Percentiles rank a stretch among this genome's conserved stretches.
phyloP scores from a whole-genome alignment of 495 filamentous ascomycete genomes.

The Glonium stellatum region DNA sequence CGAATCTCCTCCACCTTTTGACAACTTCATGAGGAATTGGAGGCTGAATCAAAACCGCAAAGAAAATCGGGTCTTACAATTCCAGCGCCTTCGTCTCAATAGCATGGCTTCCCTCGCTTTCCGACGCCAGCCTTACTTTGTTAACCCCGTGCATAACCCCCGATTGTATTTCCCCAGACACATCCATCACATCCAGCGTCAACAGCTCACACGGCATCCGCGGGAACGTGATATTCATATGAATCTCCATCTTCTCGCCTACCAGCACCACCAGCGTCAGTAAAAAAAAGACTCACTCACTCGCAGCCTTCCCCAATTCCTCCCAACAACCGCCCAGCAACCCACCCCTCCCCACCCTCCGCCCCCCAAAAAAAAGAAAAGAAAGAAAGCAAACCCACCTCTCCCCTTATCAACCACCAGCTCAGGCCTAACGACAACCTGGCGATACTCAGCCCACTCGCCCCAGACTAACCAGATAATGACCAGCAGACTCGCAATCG shows the following conservation, averaged over 20 bases:
- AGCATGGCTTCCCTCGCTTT: slow-evolving; percentile 66
- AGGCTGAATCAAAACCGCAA: background rate
- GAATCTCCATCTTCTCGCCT: slow-evolving; percentile 98
- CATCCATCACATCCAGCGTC: slow-evolving; percentile 98
- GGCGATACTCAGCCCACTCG: slow-evolving; percentile 90
- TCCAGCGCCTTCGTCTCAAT: slow-evolving; percentile 68
- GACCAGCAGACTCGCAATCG: slow-evolving; percentile 77
- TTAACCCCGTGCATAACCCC: slow-evolving; percentile 87
- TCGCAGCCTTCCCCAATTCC: background rate
- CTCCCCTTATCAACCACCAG: slow-evolving; percentile 92
- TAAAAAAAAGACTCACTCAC: background rate
- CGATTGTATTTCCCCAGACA: slow-evolving; percentile 90
- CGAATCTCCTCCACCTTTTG: too few relatives aligned
- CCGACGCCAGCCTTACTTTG: slow-evolving; percentile 72
- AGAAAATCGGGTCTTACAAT: slow-evolving; percentile 48
- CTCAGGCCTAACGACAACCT: slow-evolving; percentile 81
- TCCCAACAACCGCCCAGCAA: background rate
- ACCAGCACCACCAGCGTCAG: slow-evolving; percentile 9
- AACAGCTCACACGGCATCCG: slow-evolving; percentile 89
- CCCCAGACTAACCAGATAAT: slow-evolving; percentile 86
- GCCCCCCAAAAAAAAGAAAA: background rate
- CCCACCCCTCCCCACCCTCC: background rate
- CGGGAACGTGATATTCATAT: slow-evolving; percentile 95
- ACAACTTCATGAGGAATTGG: background rate
- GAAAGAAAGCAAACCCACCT: slow-evolving; percentile 50